Percentiles rank a stretch among this genome's conserved stretches.
Conservation (phyloP, 352 stramenopile genomes). For the Phytophthora agathidicida region DNA sequence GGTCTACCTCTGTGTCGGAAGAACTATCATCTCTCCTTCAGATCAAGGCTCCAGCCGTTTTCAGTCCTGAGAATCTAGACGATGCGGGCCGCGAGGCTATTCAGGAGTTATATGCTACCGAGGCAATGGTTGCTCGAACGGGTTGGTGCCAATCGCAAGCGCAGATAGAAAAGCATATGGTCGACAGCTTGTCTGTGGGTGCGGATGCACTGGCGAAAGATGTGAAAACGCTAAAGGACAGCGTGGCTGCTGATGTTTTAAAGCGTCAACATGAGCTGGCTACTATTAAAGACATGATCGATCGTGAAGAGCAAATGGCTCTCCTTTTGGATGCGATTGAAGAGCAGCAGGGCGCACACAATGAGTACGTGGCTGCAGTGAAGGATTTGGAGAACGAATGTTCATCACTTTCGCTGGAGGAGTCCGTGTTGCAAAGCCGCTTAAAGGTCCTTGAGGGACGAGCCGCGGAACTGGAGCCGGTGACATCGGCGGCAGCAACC, state of each 20-base stretch:
- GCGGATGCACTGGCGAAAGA: conserved; percentile 51
- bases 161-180: conserved; percentile 62
- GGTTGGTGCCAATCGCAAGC: conserved; percentile 66
- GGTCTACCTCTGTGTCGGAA: conserved; percentile 47
- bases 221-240: conserved; percentile 45
- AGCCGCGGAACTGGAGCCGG: conserved; percentile 51
- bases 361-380: conserved; percentile 67
- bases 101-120: conserved; percentile 48
- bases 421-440: conserved; percentile 65
- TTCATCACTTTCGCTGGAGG: conserved; percentile 67
- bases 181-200: conserved; percentile 39
- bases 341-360: conserved; percentile 69
- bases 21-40: conserved; percentile 55
- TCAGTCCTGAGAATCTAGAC: conserved; percentile 42
- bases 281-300: conserved; percentile 72
- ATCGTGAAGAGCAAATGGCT: conserved; percentile 72
- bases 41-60: conserved; percentile 50
- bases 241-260: conserved; percentile 38
- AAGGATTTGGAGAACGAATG: conserved; percentile 63
- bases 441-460: conserved; percentile 62
- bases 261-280: conserved; percentile 59
- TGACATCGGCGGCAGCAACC: conserved; percentile 34
- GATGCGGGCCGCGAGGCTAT: conserved; percentile 44
- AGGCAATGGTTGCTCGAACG: conserved; percentile 57
- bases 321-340: conserved; percentile 79